These are phyloP conservation scores for Clavaria fumosa DNA, from an alignment of 768 basidiomycete genomes.

Conservation along the genomic window DNA sequence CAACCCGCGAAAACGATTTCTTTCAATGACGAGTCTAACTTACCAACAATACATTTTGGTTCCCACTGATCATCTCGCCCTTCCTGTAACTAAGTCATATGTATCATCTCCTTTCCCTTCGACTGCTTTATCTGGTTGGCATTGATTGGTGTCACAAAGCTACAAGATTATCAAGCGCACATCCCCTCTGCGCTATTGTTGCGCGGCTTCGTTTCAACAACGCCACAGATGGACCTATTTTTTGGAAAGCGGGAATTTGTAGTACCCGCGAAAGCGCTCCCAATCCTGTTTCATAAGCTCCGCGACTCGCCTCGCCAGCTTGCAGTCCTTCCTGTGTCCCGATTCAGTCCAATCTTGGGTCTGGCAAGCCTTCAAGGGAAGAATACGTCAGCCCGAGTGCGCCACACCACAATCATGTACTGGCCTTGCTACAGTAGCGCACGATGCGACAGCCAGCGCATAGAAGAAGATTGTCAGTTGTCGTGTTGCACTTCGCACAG, in stretches of 20 bases:
- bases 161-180: too few relatives aligned
- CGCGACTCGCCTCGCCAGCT: conserved; percentile 1
- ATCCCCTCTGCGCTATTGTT: too few relatives aligned
- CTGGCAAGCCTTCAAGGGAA: conserved; percentile 3
- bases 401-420: neutral
- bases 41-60: too few relatives aligned
- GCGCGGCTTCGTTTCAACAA: too few relatives aligned
- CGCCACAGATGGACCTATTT: neutral
- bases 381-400: neutral
- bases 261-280: neutral
- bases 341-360: neutral
- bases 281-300: conserved; percentile 3
- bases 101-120: too few relatives aligned
- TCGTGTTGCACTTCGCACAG: neutral
- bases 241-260: neutral
- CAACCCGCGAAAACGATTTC: too few relatives aligned
- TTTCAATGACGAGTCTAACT: too few relatives aligned
- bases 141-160: too few relatives aligned
- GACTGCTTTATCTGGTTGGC: too few relatives aligned
- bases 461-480: neutral
- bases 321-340: conserved; percentile 1
- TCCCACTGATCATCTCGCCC: too few relatives aligned
- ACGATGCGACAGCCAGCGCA: conserved; percentile 2
- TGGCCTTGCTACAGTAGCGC: neutral
- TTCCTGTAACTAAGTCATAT: too few relatives aligned